phyloP scores from a whole-genome alignment of 2,329 filamentous ascomycete genomes.

The Aspergillus awamori region DNA sequence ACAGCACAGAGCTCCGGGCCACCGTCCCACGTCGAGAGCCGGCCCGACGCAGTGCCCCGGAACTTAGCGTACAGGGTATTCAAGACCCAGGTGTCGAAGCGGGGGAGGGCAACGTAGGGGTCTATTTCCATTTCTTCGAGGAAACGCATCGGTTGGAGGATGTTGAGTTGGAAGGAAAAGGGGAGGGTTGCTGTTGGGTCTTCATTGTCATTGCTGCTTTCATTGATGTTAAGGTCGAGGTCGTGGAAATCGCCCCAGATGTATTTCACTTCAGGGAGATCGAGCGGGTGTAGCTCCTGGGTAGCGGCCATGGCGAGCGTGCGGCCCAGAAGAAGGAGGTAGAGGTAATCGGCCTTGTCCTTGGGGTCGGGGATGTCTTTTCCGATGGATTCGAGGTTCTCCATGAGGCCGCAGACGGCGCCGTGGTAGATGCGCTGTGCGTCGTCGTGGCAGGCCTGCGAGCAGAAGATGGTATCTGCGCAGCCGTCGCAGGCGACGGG shows the following conservation, averaged over 20 bases:
- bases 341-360: conserved; percentile 61
- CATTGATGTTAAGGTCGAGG: conserved; percentile 25
- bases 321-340: conserved; percentile 62
- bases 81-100: conserved; percentile 63
- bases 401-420: conserved; percentile 58
- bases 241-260: conserved; percentile 66
- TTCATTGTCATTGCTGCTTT: conserved; percentile 6
- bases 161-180: conserved; percentile 63
- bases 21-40: conserved; percentile 74
- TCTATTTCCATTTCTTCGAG: conserved; percentile 66
- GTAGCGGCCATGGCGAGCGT: conserved; percentile 64
- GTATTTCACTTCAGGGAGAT: conserved; percentile 63
- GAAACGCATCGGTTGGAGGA: conserved; percentile 62
- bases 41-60: conserved; percentile 85
- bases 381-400: conserved; percentile 58
- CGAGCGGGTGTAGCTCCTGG: conserved; percentile 60
- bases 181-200: conserved; percentile 53
- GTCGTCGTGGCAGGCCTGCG: conserved; percentile 57
- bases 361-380: conserved; percentile 60
- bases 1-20: conserved; percentile 90
- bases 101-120: conserved; percentile 53
- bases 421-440: conserved; percentile 61
- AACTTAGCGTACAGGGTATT: conserved; percentile 95
- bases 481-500: conserved; percentile 57
- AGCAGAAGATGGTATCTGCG: conserved; percentile 64